Conservation (phyloP, 2,329 filamentous ascomycete species). For the Colletotrichum chrysophilum region DNA sequence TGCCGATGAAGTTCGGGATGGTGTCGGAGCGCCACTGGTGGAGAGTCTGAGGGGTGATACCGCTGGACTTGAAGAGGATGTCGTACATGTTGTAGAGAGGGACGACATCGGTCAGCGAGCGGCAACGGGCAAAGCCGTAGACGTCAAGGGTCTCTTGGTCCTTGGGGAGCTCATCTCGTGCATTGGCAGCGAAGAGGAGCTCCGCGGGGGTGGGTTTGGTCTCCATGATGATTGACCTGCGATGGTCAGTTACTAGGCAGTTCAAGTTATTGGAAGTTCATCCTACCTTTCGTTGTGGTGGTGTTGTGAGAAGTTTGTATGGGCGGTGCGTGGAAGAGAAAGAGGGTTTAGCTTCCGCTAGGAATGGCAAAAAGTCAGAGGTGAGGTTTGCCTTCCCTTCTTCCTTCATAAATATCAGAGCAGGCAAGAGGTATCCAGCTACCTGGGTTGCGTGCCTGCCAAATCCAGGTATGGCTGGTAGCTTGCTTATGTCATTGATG, state of each 20-base stretch:
- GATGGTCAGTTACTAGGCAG: not conserved
- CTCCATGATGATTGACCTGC: not conserved
- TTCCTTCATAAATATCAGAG: not conserved
- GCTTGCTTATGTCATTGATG: not conserved
- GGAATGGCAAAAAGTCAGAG: not conserved
- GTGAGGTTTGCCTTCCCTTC: not conserved
- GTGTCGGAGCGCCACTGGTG: not conserved
- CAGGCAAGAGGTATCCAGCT: not conserved
- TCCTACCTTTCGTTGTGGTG: not conserved
- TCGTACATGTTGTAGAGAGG: not conserved
- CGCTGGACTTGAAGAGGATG: not conserved
- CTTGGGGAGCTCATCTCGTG: not conserved
- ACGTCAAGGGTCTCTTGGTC: not conserved
- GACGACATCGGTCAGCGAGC: not conserved
- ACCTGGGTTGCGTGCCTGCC: not conserved
- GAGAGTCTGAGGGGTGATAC: not conserved
- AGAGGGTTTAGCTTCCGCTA: not conserved
- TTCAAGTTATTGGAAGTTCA: not conserved
- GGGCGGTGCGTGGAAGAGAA: too few relatives aligned
- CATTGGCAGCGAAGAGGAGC: not conserved
- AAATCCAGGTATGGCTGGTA: not conserved
- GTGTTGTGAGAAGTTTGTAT: not conserved
- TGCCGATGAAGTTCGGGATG: not conserved
- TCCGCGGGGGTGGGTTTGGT: not conserved
- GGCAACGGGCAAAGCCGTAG: not conserved